These are phyloP conservation scores for Areca catechu DNA, from an alignment of 176 grass and related monocot genomes.

Conservation along the genomic window DNA sequence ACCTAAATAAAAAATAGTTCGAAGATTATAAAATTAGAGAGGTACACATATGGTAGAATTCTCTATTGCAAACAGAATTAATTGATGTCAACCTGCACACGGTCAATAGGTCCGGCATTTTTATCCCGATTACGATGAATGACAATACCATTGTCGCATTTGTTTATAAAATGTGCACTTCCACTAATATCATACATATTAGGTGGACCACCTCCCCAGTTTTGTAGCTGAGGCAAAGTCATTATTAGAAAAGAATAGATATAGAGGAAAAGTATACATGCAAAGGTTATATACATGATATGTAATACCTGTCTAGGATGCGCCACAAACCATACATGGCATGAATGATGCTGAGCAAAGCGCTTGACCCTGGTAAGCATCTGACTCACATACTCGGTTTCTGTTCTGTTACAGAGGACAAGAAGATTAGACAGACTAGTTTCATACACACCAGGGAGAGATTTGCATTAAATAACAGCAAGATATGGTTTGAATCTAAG, in stretches of 20 bases:
- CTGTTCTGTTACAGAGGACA: constrained; percentile 43
- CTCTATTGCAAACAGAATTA: neutral
- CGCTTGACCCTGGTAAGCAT: constrained; percentile 89
- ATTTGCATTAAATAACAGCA: too few species aligned
- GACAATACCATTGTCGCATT: constrained; percentile 98
- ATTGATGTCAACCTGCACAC: constrained; percentile 42
- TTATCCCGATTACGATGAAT: constrained; percentile 70
- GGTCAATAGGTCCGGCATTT: constrained; percentile 55
- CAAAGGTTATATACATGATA: constrained; percentile 4
- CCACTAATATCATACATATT: constrained; percentile 97
- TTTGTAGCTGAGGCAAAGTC: constrained; percentile 53
- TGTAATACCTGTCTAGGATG: constrained; percentile 88
- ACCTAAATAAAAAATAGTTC: constrained; percentile 29
- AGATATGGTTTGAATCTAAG: too few species aligned
- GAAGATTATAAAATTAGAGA: too few species aligned
- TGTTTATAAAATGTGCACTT: constrained; percentile 98
- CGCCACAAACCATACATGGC: constrained; percentile 99
- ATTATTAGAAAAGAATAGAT: constrained; percentile 18
- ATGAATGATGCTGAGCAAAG: constrained; percentile 92
- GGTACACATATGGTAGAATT: too few species aligned
- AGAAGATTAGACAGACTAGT: neutral
- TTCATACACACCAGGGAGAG: too few species aligned
- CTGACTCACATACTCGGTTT: constrained; percentile 95
- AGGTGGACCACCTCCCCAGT: constrained; percentile 70
- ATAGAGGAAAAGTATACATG: neutral